Base-by-base conservation (phyloP, 1,284 basidiomycete species). In the Cryptococcus sp. region DNA sequence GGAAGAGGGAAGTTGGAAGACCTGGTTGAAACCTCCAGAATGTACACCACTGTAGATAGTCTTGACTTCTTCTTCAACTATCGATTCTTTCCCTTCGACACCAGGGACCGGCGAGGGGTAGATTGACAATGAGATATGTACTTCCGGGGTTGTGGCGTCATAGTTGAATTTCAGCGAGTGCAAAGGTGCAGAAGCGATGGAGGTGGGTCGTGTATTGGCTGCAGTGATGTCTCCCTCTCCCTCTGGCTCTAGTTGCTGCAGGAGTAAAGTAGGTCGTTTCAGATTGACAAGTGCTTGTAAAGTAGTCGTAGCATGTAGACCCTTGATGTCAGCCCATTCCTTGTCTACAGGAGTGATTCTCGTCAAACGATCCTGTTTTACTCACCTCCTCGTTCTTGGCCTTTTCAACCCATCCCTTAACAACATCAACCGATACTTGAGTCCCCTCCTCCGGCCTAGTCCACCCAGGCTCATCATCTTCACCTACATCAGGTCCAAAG, bases 261-360 rank as follows among this genome's bases (percentile, higher is more conserved):
- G 42, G 83, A 81, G 43, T 81, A 85, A 50, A 84, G 87, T 85
- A 0, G 90, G 91, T 7, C 90, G 83, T 70, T 92, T 92, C 63
- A 93, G 82, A 66, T 92, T 92, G 56, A 93, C 90, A 28, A 91
- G 80, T 0, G 90, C 90, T 76, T 93, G 90, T 0, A 93, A 78
- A 1, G 89, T 92, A 0, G 90, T 93, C 0, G 90, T 92, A 0
- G 88, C 83, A 62, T 90, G 86, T 9, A 84, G 80, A 14, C 82
- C 74, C 86, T 89, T 56, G 7, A 7, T 13, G 45, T n/a, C 28
- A 22, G n/a, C 11, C 9, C 10, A 34, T 34, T 21, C 19, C 39
- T 41, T 19, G 39, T 9, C 19, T 9, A 19, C 14, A n/a, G 11
- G 39, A 9, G 9, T 41, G 39, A 7, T 7, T 34, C 16, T 34